phyloP scores from a whole-genome alignment of 2,329 filamentous ascomycete species.

The Nemania abortiva region DNA sequence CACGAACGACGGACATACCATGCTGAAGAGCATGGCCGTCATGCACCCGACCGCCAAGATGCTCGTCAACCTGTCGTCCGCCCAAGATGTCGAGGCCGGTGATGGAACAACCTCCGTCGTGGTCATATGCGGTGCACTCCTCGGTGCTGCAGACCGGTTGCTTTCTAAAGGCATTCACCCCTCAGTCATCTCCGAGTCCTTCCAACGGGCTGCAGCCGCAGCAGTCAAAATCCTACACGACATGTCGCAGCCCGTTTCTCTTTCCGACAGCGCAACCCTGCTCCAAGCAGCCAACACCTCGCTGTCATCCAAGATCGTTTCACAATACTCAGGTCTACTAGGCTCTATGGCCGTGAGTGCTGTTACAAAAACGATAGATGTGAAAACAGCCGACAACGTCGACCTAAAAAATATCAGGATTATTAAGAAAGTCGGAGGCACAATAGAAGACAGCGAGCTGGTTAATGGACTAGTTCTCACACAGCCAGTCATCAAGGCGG shows the following conservation, averaged over 20 bases:
- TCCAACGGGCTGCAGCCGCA: slow-evolving; percentile 91
- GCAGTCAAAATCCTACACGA: slow-evolving; percentile 91
- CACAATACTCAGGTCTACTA: slow-evolving; percentile 93
- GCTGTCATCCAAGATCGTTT: slow-evolving; percentile 97
- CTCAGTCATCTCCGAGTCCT: slow-evolving; percentile 96
- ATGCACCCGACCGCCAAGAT: slow-evolving; percentile 99
- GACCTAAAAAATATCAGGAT: slow-evolving; percentile 97
- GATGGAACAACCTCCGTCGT: slow-evolving; percentile 99
- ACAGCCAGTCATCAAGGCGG: slow-evolving; percentile 93
- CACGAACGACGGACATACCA: slow-evolving; percentile 99
- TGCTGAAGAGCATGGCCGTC: slow-evolving; percentile 98
- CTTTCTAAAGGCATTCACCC: slow-evolving; percentile 95
- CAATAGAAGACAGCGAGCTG: slow-evolving; percentile 98
- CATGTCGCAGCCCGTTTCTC: slow-evolving; percentile 93
- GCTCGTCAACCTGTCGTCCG: slow-evolving; percentile 96
- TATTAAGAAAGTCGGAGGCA: slow-evolving; percentile 96
- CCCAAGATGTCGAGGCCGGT: slow-evolving; percentile 97
- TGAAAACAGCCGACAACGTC: slow-evolving; percentile 95
- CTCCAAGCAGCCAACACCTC: slow-evolving; percentile 97
- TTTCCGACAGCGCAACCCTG: slow-evolving; percentile 88
- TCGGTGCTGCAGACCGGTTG: slow-evolving; percentile 92
- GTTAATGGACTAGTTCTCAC: slow-evolving; percentile 93
- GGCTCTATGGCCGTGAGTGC: slow-evolving; percentile 99
- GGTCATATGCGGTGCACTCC: slow-evolving; percentile 93
- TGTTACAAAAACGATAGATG: slow-evolving; percentile 93